A percentile compares a stretch with the other conserved stretches of the same genome.
These are phyloP conservation scores for Aspergillus mulundensis DNA, from an alignment of 495 filamentous ascomycete species.

Conservation along the genomic window DNA sequence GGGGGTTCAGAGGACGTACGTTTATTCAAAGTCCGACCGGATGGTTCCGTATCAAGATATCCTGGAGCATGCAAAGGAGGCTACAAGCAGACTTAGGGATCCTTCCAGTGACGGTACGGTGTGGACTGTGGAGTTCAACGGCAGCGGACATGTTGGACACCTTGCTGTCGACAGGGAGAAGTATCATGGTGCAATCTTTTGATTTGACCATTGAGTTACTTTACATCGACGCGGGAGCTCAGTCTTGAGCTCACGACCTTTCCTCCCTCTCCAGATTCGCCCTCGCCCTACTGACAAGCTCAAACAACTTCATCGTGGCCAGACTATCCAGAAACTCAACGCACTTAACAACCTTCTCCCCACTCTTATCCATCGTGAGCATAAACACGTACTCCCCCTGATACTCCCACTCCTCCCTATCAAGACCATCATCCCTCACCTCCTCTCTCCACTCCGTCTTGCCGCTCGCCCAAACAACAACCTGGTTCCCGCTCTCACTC, in stretches of 20 bases:
- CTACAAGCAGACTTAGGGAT: neutral
- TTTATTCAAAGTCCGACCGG: neutral
- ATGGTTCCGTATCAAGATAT: neutral
- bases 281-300: neutral
- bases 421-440: too few species aligned
- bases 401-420: too few species aligned
- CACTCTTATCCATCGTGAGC: slow-evolving; percentile 31
- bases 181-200: slow-evolving; percentile 19
- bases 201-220: too few species aligned
- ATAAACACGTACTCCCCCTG: slow-evolving; percentile 34
- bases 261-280: too few species aligned
- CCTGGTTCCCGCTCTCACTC: slow-evolving; percentile 16
- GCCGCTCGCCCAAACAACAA: slow-evolving; percentile 27
- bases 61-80: neutral
- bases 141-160: slow-evolving; percentile 8
- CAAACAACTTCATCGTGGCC: neutral
- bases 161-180: slow-evolving; percentile 28
- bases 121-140: slow-evolving; percentile 43
- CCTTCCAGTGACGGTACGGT: slow-evolving; percentile 41
- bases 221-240: too few species aligned
- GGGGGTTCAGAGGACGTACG: neutral
- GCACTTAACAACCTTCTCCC: slow-evolving; percentile 25
- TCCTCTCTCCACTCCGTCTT: slow-evolving; percentile 10
- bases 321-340: slow-evolving; percentile 36
- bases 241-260: too few species aligned